These are phyloP conservation scores for Calocera cornea DNA, from an alignment of 768 basidiomycete genomes.

Conservation along the genomic window DNA sequence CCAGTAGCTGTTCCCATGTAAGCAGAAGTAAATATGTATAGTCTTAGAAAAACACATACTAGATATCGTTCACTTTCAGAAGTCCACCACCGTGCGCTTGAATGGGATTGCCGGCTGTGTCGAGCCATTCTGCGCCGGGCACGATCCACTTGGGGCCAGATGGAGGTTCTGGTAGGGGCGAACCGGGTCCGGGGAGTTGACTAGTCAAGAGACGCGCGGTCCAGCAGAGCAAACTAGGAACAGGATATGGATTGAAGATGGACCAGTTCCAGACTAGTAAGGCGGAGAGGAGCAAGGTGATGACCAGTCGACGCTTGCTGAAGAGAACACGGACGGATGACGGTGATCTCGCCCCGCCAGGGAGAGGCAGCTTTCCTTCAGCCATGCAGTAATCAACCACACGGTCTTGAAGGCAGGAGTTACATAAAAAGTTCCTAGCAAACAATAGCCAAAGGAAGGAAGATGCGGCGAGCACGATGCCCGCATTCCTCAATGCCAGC, in stretches of 20 bases:
- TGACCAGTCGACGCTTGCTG: background rate
- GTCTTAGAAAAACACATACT: background rate
- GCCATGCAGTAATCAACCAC: background rate
- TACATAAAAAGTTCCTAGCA: background rate
- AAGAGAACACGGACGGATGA: background rate
- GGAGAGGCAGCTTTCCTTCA: background rate
- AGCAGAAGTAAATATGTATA: constrained; percentile 21
- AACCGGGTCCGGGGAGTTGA: background rate
- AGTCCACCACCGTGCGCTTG: constrained; percentile 52
- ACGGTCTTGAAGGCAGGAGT: background rate
- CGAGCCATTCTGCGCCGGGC: constrained; percentile 48
- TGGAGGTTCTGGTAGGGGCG: background rate
- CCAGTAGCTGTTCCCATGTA: constrained; percentile 46
- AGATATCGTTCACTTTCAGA: constrained; percentile 31
- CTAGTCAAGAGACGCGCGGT: background rate
- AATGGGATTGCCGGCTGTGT: constrained; percentile 46
- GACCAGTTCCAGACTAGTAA: background rate
- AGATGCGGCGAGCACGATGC: too few relatives aligned
- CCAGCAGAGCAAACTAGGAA: background rate
- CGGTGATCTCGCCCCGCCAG: background rate
- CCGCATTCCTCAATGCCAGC: background rate
- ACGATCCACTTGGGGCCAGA: constrained; percentile 29
- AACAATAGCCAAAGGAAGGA: background rate
- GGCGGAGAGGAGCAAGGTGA: background rate
- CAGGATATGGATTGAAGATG: background rate